Evolutionary conservation across 2,329 filamentous ascomycete species (phyloP).

Genomic region (Cercospora zeae-maydis): DNA sequence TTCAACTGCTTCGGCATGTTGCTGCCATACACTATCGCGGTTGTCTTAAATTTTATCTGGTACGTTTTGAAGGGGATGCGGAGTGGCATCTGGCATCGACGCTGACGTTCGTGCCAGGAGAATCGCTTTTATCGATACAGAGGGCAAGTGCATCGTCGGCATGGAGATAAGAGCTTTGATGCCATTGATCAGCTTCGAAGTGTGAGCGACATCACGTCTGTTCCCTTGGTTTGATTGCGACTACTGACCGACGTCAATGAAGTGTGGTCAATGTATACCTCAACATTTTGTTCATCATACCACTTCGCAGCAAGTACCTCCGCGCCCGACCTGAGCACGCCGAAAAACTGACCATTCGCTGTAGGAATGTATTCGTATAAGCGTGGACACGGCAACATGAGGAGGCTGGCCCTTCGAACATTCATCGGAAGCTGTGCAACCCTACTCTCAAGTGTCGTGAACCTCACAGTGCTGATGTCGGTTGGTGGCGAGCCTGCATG

Average conservation of each 20-base stretch:
- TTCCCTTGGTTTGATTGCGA: not conserved
- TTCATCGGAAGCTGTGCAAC: slow-evolving; percentile 21
- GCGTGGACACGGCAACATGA: slow-evolving; percentile 16
- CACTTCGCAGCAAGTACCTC: slow-evolving; percentile 14
- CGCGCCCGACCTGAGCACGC: not conserved
- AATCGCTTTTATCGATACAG: slow-evolving; percentile 13
- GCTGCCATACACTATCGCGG: slow-evolving; percentile 13
- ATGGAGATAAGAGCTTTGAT: slow-evolving; percentile 15
- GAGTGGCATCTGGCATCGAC: not conserved
- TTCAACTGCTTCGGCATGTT: slow-evolving; percentile 23
- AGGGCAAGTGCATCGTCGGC: slow-evolving; percentile 15
- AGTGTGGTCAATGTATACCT: slow-evolving; percentile 18
- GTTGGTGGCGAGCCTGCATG: slow-evolving; percentile 16
- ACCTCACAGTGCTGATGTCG: slow-evolving; percentile 16
- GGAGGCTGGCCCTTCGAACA: slow-evolving; percentile 12
- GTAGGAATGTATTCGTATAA: slow-evolving; percentile 19
- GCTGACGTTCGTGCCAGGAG: slow-evolving; percentile 12
- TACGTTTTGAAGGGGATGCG: not conserved
- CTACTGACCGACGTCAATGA: not conserved
- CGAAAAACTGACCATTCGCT: not conserved
- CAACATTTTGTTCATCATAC: slow-evolving; percentile 18
- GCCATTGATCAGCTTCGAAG: slow-evolving; percentile 17
- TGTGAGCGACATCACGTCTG: not conserved
- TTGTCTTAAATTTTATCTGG: slow-evolving; percentile 19
- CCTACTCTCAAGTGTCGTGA: slow-evolving; percentile 16